Evolutionary conservation across 805 yeast species (phyloP).

Genomic region (Wickerhamomyces kurtzmanii): DNA sequence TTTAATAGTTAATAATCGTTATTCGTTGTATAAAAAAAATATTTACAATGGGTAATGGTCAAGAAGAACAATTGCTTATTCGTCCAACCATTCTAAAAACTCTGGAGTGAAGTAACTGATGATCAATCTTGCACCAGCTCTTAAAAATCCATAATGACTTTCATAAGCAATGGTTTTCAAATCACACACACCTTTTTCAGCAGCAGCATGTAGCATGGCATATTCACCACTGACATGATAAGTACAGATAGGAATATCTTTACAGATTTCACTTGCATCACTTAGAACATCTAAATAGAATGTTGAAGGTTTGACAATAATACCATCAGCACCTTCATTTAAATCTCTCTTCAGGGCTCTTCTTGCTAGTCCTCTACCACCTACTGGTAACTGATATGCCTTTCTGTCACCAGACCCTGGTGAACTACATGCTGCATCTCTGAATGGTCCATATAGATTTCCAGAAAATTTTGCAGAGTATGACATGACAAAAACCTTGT

Average conservation of each 20-base stretch:
- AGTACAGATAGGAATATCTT: constrained; percentile 83
- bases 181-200: constrained; percentile 88
- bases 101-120: constrained; percentile 94
- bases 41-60: too few relatives aligned
- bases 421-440: constrained; percentile 93
- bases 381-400: constrained; percentile 87
- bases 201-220: constrained; percentile 98
- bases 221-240: constrained; percentile 97
- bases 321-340: constrained; percentile 90
- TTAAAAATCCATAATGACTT: constrained; percentile 78
- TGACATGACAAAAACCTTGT: constrained; percentile 82
- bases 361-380: constrained; percentile 88
- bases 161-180: constrained; percentile 73
- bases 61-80: too few relatives aligned
- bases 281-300: constrained; percentile 86
- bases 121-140: constrained; percentile 93
- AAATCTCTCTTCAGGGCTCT: constrained; percentile 83
- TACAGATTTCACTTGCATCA: constrained; percentile 77
- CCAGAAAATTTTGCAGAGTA: constrained; percentile 94
- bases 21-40: too few relatives aligned
- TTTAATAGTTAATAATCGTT: too few relatives aligned
- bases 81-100: constrained; percentile 82
- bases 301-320: constrained; percentile 93
- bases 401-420: constrained; percentile 90
- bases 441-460: constrained; percentile 87